Percentiles rank a stretch among this genome's conserved stretches.
Evolutionary conservation across 1,284 basidiomycete genomes (phyloP).

Genomic region (Amylostereum chailletii): DNA sequence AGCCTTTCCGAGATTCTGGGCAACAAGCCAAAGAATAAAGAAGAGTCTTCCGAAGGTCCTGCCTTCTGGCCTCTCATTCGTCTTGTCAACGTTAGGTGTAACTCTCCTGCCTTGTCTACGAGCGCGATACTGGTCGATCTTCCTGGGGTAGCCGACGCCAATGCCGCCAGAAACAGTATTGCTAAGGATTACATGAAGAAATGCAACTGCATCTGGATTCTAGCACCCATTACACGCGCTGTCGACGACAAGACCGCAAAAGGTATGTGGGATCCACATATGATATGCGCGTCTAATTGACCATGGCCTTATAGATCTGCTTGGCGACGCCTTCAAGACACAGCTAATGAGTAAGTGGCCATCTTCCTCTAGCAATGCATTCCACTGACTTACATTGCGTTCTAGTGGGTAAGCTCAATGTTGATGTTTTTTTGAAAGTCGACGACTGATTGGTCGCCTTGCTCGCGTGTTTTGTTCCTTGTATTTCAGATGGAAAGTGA

Average conservation of each 20-base stretch:
- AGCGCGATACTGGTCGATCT: constrained; percentile 53
- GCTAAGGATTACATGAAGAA: constrained; percentile 57
- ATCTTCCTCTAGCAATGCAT: constrained; percentile 7
- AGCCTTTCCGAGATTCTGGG: constrained; percentile 14
- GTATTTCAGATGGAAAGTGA: constrained; percentile 39
- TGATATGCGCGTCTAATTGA: not conserved
- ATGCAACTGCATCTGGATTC: constrained; percentile 46
- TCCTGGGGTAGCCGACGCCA: constrained; percentile 55
- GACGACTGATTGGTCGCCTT: not conserved
- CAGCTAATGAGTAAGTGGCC: constrained; percentile 49
- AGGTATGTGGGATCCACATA: constrained; percentile 23
- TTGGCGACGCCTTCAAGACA: constrained; percentile 53
- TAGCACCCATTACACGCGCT: constrained; percentile 46
- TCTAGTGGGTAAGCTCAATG: constrained; percentile 22
- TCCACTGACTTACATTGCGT: constrained; percentile 2
- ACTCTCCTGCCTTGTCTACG: constrained; percentile 39
- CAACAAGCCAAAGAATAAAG: constrained; percentile 23
- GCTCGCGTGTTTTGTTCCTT: not conserved
- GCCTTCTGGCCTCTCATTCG: constrained; percentile 57
- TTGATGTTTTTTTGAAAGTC: not conserved
- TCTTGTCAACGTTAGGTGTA: constrained; percentile 50
- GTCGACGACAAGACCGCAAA: constrained; percentile 53
- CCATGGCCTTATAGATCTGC: constrained; percentile 30
- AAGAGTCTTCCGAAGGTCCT: constrained; percentile 25
- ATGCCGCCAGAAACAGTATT: constrained; percentile 46